A percentile compares a stretch with the other conserved stretches of the same genome.
Conservation (phyloP, 345 rosid species). For the Populus ilicifolia region DNA sequence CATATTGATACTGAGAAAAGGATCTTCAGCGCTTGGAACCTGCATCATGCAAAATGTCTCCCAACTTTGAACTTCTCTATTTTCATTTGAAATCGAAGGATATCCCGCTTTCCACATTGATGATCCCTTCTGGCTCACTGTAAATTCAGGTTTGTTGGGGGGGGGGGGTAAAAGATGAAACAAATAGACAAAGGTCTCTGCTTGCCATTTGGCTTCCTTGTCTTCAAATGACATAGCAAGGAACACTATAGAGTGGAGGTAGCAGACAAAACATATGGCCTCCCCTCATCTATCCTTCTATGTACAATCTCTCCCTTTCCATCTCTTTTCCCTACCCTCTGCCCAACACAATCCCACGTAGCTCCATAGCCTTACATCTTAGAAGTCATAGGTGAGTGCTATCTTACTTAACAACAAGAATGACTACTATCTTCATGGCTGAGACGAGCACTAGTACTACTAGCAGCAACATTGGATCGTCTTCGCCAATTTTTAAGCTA, state of each 20-base stretch:
- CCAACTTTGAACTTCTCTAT: too few relatives aligned
- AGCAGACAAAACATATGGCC: constrained; percentile 9
- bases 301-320: neutral
- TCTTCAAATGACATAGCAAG: neutral
- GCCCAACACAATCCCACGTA: neutral
- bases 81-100: too few relatives aligned
- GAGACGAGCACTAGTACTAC: constrained; percentile 21
- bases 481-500: constrained; percentile 39
- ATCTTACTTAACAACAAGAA: neutral
- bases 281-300: constrained; percentile 1
- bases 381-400: neutral
- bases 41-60: too few relatives aligned
- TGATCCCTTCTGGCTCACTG: neutral
- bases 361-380: neutral
- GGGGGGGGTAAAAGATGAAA: neutral
- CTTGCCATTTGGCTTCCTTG: neutral
- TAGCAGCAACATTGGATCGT: constrained; percentile 9
- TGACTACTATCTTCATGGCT: constrained; percentile 29
- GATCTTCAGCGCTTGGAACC: too few relatives aligned
- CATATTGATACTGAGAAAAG: too few relatives aligned
- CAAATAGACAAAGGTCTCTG: neutral
- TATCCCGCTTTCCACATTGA: too few relatives aligned
- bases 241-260: neutral
- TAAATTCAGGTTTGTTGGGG: too few relatives aligned
- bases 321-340: neutral